Conservation (phyloP, 1,139 yeast genomes). For the Geotrichum carabidarum region DNA sequence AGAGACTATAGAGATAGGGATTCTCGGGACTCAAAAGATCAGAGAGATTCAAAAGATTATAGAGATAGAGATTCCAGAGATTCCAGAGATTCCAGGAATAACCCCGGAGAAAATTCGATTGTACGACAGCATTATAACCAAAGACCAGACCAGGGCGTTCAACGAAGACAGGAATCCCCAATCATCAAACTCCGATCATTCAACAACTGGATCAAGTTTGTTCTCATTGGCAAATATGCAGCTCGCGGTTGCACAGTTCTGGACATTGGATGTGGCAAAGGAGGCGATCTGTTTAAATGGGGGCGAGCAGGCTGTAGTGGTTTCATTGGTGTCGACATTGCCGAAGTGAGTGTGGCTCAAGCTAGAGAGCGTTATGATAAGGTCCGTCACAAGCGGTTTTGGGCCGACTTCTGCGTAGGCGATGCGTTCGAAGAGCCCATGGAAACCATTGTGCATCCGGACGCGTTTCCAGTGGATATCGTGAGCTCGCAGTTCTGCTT, state of each 20-base stretch:
- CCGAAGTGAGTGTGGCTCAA: slow-evolving; percentile 80
- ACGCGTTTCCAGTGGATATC: slow-evolving; percentile 76
- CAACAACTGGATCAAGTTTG: slow-evolving; percentile 87
- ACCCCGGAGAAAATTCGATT: slow-evolving; percentile 42
- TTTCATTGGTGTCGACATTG: slow-evolving; percentile 85
- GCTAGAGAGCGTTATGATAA: slow-evolving; percentile 68
- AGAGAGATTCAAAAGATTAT: too few relatives aligned
- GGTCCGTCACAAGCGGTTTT: slow-evolving; percentile 48
- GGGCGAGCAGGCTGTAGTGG: slow-evolving; percentile 67
- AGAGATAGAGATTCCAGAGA: too few relatives aligned
- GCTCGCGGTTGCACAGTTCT: slow-evolving; percentile 49
- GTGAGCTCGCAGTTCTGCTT: slow-evolving; percentile 88
- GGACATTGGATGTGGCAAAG: slow-evolving; percentile 96
- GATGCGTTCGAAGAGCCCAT: slow-evolving; percentile 75
- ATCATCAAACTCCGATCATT: slow-evolving; percentile 81
- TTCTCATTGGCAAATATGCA: slow-evolving; percentile 68
- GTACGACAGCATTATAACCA: slow-evolving; percentile 84
- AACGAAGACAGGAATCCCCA: slow-evolving; percentile 69
- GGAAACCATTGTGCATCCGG: slow-evolving; percentile 65
- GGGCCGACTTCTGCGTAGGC: slow-evolving; percentile 82
- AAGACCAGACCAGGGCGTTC: slow-evolving; percentile 63
- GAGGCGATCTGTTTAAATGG: slow-evolving; percentile 93
- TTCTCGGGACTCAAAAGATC: too few relatives aligned
- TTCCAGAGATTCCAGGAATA: slow-evolving; percentile 2
- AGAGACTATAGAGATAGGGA: too few relatives aligned